phyloP scores from a whole-genome alignment of 2,329 filamentous ascomycete genomes.

The Ceratocystis variospora region DNA sequence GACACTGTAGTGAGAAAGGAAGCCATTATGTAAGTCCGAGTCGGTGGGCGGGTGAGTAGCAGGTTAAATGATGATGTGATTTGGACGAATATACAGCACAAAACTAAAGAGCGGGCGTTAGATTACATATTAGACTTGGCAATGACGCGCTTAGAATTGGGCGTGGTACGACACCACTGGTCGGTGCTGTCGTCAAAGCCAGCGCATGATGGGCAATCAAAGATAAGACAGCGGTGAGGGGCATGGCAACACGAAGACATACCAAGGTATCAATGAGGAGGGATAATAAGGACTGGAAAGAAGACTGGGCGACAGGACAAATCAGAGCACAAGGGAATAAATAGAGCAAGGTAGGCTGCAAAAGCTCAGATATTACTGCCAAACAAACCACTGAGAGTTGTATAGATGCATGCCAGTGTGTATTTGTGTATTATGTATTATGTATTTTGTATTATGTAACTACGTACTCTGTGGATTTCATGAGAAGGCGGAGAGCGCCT shows the following conservation, averaged over 20 bases:
- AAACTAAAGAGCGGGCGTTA: neutral
- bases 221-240: neutral
- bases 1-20: constrained; percentile 34
- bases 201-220: neutral
- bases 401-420: no score
- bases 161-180: neutral
- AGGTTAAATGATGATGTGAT: constrained; percentile 4
- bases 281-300: neutral
- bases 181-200: neutral
- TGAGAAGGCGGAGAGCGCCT: neutral
- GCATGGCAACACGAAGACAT: neutral
- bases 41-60: neutral
- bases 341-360: neutral
- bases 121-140: neutral
- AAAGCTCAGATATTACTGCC: neutral
- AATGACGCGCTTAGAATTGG: neutral
- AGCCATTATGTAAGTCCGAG: constrained; percentile 25
- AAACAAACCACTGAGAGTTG: no score
- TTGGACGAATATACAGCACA: neutral
- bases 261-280: constrained; percentile 5
- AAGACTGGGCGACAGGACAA: neutral
- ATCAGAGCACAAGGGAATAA: neutral
- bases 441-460: neutral
- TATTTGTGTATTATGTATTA: neutral
- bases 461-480: constrained; percentile 1